phyloP scores from a whole-genome alignment of 2,329 filamentous ascomycete species.

The Alternaria sp. region DNA sequence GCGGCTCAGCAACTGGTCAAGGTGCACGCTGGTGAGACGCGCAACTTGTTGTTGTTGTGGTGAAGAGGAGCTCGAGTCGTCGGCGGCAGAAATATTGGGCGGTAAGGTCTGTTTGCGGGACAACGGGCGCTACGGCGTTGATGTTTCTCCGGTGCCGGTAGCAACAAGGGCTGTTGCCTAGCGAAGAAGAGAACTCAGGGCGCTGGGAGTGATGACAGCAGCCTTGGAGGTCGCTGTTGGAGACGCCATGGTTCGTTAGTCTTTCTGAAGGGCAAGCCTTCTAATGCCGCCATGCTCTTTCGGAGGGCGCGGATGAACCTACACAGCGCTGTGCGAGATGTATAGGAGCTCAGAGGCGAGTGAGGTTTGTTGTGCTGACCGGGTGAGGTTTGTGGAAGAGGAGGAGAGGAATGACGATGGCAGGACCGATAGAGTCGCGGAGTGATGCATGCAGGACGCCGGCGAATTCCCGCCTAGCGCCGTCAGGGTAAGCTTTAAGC shows the following conservation, averaged over 20 bases:
- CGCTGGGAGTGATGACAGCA: constrained; percentile 16
- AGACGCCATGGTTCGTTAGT: constrained; percentile 37
- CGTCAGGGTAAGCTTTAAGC: constrained; percentile 5
- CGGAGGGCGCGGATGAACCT: constrained; percentile 37
- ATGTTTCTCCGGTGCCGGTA: constrained; percentile 15
- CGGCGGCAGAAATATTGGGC: constrained; percentile 33
- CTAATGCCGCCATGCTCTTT: constrained; percentile 33
- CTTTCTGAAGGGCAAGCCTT: constrained; percentile 40
- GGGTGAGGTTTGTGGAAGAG: constrained; percentile 7
- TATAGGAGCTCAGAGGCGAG: constrained; percentile 12
- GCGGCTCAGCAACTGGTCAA: background rate
- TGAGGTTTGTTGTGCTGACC: constrained; percentile 8
- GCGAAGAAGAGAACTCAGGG: constrained; percentile 3
- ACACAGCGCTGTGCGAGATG: constrained; percentile 38
- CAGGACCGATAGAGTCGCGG: constrained; percentile 14
- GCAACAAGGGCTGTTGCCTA: constrained; percentile 2
- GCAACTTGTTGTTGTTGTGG: constrained; percentile 5
- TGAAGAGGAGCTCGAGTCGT: constrained; percentile 9
- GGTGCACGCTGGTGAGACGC: constrained; percentile 7
- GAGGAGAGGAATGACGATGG: constrained; percentile 14
- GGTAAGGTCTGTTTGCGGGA: constrained; percentile 20
- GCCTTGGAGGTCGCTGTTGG: constrained; percentile 26
- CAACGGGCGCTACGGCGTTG: constrained; percentile 14
- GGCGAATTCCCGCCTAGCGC: constrained; percentile 4
- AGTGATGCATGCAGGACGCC: constrained; percentile 17